Conservation (phyloP, 345 rosid species). For the Hypericum androsaemum region DNA sequence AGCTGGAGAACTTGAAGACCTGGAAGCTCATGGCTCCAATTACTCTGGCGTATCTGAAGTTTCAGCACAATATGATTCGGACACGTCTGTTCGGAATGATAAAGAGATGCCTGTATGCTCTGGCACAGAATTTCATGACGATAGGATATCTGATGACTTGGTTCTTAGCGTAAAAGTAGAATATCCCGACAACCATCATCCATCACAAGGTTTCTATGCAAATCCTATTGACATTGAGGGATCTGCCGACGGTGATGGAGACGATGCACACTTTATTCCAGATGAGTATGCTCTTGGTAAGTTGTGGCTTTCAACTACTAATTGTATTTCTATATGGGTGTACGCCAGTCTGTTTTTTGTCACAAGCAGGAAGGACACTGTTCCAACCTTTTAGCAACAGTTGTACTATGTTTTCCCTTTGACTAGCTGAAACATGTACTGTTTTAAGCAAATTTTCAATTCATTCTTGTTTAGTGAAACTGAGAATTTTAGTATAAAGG, state of each 20-base stretch:
- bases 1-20: constrained; percentile 20
- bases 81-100: constrained; percentile 55
- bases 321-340: no score
- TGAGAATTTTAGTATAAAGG: no score
- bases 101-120: constrained; percentile 18
- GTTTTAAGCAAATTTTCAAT: no score
- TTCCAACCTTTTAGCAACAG: no score
- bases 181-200: constrained; percentile 14
- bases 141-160: constrained; percentile 16
- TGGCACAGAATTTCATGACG: constrained; percentile 12
- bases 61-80: constrained; percentile 31
- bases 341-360: no score
- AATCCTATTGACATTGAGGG: constrained; percentile 44
- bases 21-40: constrained; percentile 22
- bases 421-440: no score
- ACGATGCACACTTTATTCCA: constrained; percentile 23
- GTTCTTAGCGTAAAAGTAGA: constrained; percentile 17
- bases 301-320: constrained; percentile 13
- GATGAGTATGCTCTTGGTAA: constrained; percentile 44
- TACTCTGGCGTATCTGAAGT: constrained; percentile 25
- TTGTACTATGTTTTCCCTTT: no score
- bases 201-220: constrained; percentile 23
- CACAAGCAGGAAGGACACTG: no score
- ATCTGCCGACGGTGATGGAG: constrained; percentile 25
- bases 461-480: no score